These are phyloP conservation scores for Primulina huaijiensis DNA, from an alignment of 257 asterid genomes.

Conservation along the genomic window DNA sequence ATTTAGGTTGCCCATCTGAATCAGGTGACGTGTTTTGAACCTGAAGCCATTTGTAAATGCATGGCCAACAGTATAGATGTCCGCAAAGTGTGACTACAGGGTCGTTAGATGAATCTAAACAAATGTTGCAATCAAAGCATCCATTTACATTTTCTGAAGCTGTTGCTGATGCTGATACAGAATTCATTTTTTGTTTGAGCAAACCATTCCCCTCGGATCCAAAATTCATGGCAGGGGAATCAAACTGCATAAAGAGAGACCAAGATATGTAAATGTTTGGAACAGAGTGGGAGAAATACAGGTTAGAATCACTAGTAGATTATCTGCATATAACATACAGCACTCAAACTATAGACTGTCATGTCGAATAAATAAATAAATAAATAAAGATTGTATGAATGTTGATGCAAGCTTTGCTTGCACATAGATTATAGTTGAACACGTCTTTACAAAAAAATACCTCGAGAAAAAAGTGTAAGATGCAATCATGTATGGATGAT, in stretches of 20 bases:
- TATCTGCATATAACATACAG: background rate
- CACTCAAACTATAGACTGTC: background rate
- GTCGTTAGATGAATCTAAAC: constrained; percentile 72
- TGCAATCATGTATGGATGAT: constrained; percentile 15
- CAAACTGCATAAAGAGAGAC: constrained; percentile 41
- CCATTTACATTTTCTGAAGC: constrained; percentile 47
- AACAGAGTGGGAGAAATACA: constrained; percentile 3
- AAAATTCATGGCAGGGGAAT: constrained; percentile 35
- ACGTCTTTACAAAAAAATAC: background rate
- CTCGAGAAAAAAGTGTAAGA: constrained; percentile 10
- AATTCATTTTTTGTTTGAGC: constrained; percentile 38
- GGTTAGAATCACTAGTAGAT: background rate
- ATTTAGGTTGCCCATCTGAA: constrained; percentile 55
- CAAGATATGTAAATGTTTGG: background rate
- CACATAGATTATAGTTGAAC: background rate
- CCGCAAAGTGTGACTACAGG: constrained; percentile 91
- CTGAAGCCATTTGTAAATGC: constrained; percentile 85
- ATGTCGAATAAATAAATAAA: too few relatives aligned
- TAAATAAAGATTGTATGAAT: background rate
- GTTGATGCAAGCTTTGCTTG: background rate
- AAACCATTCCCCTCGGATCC: constrained; percentile 45
- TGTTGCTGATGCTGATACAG: constrained; percentile 31
- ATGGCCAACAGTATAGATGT: constrained; percentile 93
- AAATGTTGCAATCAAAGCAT: constrained; percentile 82
- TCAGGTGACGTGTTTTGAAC: constrained; percentile 51